Base-by-base conservation (phyloP, 176 grass and related monocot genomes). In the Elymus sibiricus region DNA sequence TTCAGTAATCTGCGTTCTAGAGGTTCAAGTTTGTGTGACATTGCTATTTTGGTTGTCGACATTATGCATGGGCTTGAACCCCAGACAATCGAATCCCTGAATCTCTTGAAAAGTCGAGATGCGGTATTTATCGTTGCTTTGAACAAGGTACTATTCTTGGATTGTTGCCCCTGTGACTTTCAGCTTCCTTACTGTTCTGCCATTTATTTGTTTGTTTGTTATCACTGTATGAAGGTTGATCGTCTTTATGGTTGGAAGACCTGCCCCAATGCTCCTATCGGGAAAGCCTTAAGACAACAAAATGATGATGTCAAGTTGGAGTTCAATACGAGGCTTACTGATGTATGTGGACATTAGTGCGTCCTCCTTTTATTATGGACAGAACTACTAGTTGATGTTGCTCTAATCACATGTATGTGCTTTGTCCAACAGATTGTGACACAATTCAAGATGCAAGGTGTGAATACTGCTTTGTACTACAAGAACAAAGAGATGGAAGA, bases 61-160 rank as follows among this genome's bases (percentile, higher is more conserved):
- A 95, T 98, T 80, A 98, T 98, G 95, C 93, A 95, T 81, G 95
- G 95, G 67, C 88, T 98, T 64, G 95, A 98, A 89, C 93, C 85
- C 81, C 93, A 98, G 80, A 98, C 93, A 62, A 94, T 98, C 8
- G 95, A 98, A 90, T 95, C 93, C 72, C 80, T 98, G 22, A 95
- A 98, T 86, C 91, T 98, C 25, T 64, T 98, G 78, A 98, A 94
- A 88, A 87, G 64, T 74, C 88, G 93, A 56, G 78, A 90, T 66
- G 91, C 93, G 31, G 95, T 95, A 21, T 98, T 98, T 59, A 95
- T 98, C 70, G 93, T 98, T 87, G 95, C 95, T 74, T 95, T 98
- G 78, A 98, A 98, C 87, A 98, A 98, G 93, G 95, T 98, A 83
- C 47, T 79, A 59, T 80, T 34, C 85, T 85, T 82, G 19, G 71